phyloP scores from a whole-genome alignment of 2,329 filamentous ascomycete species.

The Microsporum canis region DNA sequence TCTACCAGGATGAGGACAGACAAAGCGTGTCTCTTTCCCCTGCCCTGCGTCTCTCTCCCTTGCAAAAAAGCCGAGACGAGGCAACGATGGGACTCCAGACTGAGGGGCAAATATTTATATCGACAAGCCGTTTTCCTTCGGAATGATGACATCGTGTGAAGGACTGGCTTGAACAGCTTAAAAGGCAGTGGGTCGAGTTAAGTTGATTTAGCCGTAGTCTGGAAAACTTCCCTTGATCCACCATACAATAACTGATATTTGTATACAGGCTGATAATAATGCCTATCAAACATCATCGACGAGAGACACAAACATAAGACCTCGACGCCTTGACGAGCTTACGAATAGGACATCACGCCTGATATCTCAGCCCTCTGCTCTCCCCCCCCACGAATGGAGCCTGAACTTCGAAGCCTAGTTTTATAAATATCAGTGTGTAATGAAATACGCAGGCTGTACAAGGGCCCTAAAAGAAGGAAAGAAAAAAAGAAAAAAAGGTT shows the following conservation, averaged over 20 bases:
- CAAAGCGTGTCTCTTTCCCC: background rate
- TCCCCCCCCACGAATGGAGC: background rate
- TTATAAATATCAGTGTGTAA: background rate
- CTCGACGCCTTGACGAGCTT: background rate
- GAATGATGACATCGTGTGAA: background rate
- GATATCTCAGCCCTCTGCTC: background rate
- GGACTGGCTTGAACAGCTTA: background rate
- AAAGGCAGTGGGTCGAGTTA: background rate
- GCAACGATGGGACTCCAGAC: background rate
- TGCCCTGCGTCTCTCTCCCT: background rate
- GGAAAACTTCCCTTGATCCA: conserved; percentile 3
- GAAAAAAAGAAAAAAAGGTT: background rate
- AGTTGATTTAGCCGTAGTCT: background rate
- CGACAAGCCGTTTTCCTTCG: background rate
- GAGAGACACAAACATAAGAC: background rate
- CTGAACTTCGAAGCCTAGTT: background rate
- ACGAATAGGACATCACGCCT: background rate
- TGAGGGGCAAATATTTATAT: background rate
- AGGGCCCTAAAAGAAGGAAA: background rate
- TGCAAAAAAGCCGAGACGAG: background rate
- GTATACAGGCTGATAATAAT: background rate
- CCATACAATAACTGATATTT: background rate
- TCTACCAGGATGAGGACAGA: background rate
- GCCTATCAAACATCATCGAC: background rate
- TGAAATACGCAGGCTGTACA: background rate